phyloP scores from a whole-genome alignment of 805 yeast species.

The Yarrowia keelungensis region DNA sequence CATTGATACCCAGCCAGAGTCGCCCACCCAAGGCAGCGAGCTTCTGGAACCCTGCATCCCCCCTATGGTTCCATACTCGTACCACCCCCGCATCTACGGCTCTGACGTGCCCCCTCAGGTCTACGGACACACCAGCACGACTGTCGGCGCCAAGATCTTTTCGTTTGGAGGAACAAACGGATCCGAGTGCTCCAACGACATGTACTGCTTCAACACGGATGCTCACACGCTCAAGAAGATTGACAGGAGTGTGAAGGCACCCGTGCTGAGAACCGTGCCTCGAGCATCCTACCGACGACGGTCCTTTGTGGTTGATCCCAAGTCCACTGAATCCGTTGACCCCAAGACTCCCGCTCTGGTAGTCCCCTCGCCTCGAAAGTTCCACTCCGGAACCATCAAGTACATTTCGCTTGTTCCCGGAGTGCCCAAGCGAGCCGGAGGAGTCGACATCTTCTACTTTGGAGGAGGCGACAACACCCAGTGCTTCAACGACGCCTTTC shows the following conservation, averaged over 20 bases:
- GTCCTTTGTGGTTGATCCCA: neutral
- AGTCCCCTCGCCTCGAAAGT: slow-evolving; percentile 15
- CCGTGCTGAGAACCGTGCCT: neutral
- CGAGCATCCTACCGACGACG: neutral
- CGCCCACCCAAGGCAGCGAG: neutral
- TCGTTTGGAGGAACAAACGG: slow-evolving; percentile 44
- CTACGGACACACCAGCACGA: slow-evolving; percentile 43
- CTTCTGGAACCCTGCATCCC: slow-evolving; percentile 33
- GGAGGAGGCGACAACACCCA: slow-evolving; percentile 26
- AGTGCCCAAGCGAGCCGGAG: neutral
- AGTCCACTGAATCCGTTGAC: too few species aligned
- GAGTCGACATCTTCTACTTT: slow-evolving; percentile 12
- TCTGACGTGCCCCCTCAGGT: slow-evolving; percentile 43
- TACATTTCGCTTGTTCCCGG: neutral
- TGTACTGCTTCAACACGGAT: slow-evolving; percentile 29
- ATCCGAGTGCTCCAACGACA: neutral
- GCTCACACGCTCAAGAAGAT: slow-evolving; percentile 5
- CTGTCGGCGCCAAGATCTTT: slow-evolving; percentile 41
- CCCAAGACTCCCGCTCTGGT: neutral
- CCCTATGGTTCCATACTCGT: slow-evolving; percentile 40
- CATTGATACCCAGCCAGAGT: slow-evolving; percentile 2
- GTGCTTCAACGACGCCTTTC: slow-evolving; percentile 21
- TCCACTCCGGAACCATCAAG: slow-evolving; percentile 18
- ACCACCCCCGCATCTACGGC: slow-evolving; percentile 45
- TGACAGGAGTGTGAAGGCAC: neutral